Base-by-base conservation (phyloP, 805 yeast genomes). In the Pichia scutulata region DNA sequence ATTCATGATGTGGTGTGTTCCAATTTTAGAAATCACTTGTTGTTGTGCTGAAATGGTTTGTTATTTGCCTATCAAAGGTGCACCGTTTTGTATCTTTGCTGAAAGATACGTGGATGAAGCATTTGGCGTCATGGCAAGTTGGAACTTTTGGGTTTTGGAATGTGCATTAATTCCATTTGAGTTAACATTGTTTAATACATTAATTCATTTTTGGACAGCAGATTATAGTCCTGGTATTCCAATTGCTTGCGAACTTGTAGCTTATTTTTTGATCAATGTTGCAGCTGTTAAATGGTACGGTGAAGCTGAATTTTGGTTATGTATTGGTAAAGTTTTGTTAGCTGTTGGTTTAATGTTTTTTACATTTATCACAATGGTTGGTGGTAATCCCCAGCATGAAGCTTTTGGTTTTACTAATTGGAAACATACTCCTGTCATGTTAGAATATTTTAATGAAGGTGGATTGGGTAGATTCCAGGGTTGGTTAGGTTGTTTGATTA, bases 341-440 rank as follows among this genome's bases (percentile, higher is more conserved):
- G 75, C 78, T 33, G 61, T 74, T 14, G 81, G 79, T 1, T 66
- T 77, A 41, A 63, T 77, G 47, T 55, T 76, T 43, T 77, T 75
- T 63, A 75, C 80, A 7, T 73, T 77, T 56, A 60, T 77, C 51
- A 72, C 77, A 41, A 77, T 77, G 81, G 76, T 75, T 48, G 82
- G 82, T 19, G 82, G 81, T 43, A 76, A 77, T 56, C 82, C 82
- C 2, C 57, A 67, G 37, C 72, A 70, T 43, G 77, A 76, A 54
- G 76, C 70, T 5, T 77, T 71, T 58, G 82, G 82, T 1, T 77
- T 77, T 63, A 60, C 82, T 43, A 73, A 77, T 60, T 81, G 82
- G 77, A 46, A 49, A 40, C 50, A 47, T 22, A 43, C 53, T 2
- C 57, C 61, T 7, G 51, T 54, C 1, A 60, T 60, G 64, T 43